Evolutionary conservation across 805 yeast species (phyloP).

Genomic region (Candida sanyiensis): DNA sequence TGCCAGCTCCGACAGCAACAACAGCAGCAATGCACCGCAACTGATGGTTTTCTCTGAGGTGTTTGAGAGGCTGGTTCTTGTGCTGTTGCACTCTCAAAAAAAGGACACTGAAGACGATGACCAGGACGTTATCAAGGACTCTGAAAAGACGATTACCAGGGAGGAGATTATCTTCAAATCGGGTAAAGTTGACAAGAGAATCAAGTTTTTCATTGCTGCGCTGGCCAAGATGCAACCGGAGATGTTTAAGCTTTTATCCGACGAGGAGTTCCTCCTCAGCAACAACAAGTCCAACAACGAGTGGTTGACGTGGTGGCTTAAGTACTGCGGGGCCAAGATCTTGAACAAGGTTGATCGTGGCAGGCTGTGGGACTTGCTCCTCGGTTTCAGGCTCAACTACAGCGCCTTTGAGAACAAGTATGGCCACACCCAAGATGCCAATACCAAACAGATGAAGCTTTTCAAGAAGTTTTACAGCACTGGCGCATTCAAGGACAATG

Average conservation of each 20-base stretch:
- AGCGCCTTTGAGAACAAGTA: constrained; percentile 14
- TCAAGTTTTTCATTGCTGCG: constrained; percentile 60
- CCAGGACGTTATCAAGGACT: constrained; percentile 2
- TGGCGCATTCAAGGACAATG: constrained; percentile 8
- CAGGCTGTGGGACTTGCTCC: constrained; percentile 78
- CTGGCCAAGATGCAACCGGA: constrained; percentile 67
- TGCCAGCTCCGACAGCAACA: constrained; percentile 19
- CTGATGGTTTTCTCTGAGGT: constrained; percentile 55
- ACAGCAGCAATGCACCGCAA: constrained; percentile 14
- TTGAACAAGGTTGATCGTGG: constrained; percentile 80
- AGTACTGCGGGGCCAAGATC: constrained; percentile 82
- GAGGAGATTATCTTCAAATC: constrained; percentile 40
- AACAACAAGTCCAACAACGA: constrained; percentile 59
- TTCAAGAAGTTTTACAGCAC: constrained; percentile 19
- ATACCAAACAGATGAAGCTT: constrained; percentile 18
- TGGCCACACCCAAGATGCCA: constrained; percentile 3
- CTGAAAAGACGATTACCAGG: constrained; percentile 10
- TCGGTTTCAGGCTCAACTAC: constrained; percentile 65
- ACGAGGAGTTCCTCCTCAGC: constrained; percentile 66
- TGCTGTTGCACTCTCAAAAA: constrained; percentile 51
- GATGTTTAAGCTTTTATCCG: constrained; percentile 65
- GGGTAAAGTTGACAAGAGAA: constrained; percentile 60
- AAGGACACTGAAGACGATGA: constrained; percentile 7
- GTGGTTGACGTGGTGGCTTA: constrained; percentile 95
- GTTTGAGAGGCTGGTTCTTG: constrained; percentile 70